Evolutionary conservation across 1,284 basidiomycete genomes (phyloP), one percentile per base, ranked within the genome.

Genomic region (Ceratobasidium sp.): DNA sequence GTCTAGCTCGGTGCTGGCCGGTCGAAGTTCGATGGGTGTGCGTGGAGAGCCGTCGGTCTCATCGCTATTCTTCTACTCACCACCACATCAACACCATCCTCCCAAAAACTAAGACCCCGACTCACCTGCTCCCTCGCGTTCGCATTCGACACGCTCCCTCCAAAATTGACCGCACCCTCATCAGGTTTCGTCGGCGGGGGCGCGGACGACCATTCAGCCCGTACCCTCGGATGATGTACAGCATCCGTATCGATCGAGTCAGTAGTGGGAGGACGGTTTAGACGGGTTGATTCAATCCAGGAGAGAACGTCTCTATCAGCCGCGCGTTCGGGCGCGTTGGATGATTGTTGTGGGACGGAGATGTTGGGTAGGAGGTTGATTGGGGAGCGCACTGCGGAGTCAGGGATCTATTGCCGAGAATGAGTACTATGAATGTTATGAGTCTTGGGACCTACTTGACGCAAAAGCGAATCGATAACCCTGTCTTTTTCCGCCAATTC

Each of bases 261-360:
- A 81, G 42, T 87, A 81, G 61, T 88, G 86, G 71, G 39, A 67
- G 80, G 83, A 1, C 81, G 83, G 67, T 80, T 82, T 78, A 46
- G 82, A 66, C 81, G 86, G 0, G 89, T 84, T 1, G 87, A 85
- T 77, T 89, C 88, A 79, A 94, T 87, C 93, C 93, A 94, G 12
- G 89, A 91, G n/a, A 93, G 84, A 64, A 94, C 89, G 79, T 91
- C 91, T 49, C 88, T 84, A 77, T 93, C 93, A 80, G 90, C 89
- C 73, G 89, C 87, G 82, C 94, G 93, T 13, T 71, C 58, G 77
- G 63, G 18, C 28, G 70, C 15, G 44, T 68, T 63, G 71, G 70
- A 1, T 51, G 79, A 15, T 23, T 61, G 58, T 39, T 72, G 69
- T 26, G 69, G 70, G 44, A 73, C 44, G n/a, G 79, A 60, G 69